Base-by-base conservation (phyloP, 257 asterid genomes). In the Echium plantagineum region DNA sequence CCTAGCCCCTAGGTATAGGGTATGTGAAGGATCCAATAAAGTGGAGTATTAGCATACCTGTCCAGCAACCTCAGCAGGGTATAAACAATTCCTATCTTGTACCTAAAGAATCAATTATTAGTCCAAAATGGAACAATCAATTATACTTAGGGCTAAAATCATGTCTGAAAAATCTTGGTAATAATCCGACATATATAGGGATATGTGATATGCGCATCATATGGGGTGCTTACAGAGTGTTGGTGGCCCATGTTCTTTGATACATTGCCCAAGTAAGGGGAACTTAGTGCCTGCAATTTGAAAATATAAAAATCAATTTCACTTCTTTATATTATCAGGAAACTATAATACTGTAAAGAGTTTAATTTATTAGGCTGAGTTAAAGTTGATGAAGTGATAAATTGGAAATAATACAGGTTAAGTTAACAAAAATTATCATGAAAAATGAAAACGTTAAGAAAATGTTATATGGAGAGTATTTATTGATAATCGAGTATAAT, bases 21-120 rank as follows among this genome's bases (percentile, higher is more conserved):
- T 26, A 59, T 72, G 73, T 65, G 77, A 79, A 72, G 81, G 89
- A 85, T 85, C 86, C 90, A 63, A 85, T 72, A 77, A 69, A 81
- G n/a, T n/a, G n/a, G n/a, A n/a, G n/a, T n/a, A n/a, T n/a, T n/a
- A n/a, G 80, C 76, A 58, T 62, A 71, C 84, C 71, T 72, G 72
- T 42, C 72, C 61, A 61, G 59, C 22, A 42, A 42, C 54, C 71
- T 69, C 68, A 52, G 75, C 64, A 17, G 57, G 19, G 62, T 61
- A 68, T 74, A 69, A 74, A 74, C 68, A 71, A 69, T 60, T 64
- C 73, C 70, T 65, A 76, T 75, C 87, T 74, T 74, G 80, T 65
- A 73, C 76, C 77, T 74, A 69, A 20, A 52, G 69, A 69, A 62
- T 21, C 22, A 42, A 42, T 42, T 12, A 69, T 55, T 58, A 60